Base-by-base conservation (phyloP, 2,329 filamentous ascomycete genomes). In the Eutypa lata region DNA sequence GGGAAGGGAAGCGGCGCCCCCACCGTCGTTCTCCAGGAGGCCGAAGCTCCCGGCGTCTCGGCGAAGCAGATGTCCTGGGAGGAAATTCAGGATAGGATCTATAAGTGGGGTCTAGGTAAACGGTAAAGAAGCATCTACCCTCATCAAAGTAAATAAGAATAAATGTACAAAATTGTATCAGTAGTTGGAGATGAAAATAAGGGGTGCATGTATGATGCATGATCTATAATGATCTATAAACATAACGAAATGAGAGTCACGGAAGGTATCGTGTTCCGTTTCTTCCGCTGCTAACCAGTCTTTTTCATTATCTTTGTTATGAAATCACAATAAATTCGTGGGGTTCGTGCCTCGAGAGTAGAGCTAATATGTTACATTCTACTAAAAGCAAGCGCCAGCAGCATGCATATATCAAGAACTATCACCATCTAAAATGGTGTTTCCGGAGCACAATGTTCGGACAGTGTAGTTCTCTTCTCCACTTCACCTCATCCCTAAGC, bases 21-120 rank as follows among this genome's bases (percentile, higher is more conserved):
- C 3, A 99, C 94, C 0, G 91, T 99, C 22, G 93, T 99, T 44
- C 68, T 99, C 64, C 93, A 97, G 76, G 93, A 97, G 75, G 91
- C 91, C 22, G 85, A 92, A 67, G 80, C 89, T 60, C 83, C 87
- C 51, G 87, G 87, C 0, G 78, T 87, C 26, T 84, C 78, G 64
- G 79, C 84, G 58, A 87, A 83, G 61, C 76, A 85, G 31, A 83
- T 95, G 69, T 79, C 79, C 24, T 97, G 94, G 92, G 87, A 88
- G 49, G 89, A 95, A 71, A 93, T 97, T 43, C 91, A 97, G 75
- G 86, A 91, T 53, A 80, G 88, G 51, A 94, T 97, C 63, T 83
- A 86, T 44, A 80, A 82, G 66, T 97, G 92, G 90, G 87, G 90
- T 64, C 71, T 97, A 56, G 92, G 92, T 5, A 82, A 81, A 65